A percentile compares a stretch with the other conserved stretches of the same genome.
phyloP scores from a whole-genome alignment of 805 yeast genomes.

The Zygosaccharomyces pseudorouxii region DNA sequence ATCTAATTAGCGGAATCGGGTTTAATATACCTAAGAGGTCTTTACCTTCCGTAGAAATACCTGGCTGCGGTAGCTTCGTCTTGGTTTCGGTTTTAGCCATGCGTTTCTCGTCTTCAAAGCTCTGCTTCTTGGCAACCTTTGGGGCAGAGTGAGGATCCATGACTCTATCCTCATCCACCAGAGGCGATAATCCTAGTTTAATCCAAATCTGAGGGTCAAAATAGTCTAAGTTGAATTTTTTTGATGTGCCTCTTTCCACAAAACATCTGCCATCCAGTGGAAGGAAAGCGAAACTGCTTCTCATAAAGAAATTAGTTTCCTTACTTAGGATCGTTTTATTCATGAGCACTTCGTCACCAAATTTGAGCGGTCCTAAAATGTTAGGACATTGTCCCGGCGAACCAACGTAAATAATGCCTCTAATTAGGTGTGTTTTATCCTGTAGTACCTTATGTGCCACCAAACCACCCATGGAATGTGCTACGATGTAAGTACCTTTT shows the following conservation, averaged over 20 bases:
- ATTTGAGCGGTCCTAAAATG: slow-evolving; percentile 78
- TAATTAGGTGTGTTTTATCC: slow-evolving; percentile 57
- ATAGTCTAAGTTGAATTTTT: slow-evolving; percentile 62
- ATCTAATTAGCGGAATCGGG: slow-evolving; percentile 14
- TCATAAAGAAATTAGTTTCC: slow-evolving; percentile 83
- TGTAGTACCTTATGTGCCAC: slow-evolving; percentile 78
- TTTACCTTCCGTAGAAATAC: slow-evolving; percentile 12
- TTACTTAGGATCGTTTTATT: slow-evolving; percentile 71
- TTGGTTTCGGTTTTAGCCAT: slow-evolving; percentile 11
- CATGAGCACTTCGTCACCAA: slow-evolving; percentile 73
- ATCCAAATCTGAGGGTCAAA: slow-evolving; percentile 81
- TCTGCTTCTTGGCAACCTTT: slow-evolving; percentile 3
- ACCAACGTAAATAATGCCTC: slow-evolving; percentile 79
- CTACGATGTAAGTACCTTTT: slow-evolving; percentile 64
- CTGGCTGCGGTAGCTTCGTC: slow-evolving; percentile 12
- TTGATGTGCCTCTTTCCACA: slow-evolving; percentile 54
- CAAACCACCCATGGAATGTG: slow-evolving; percentile 94
- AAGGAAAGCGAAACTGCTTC: slow-evolving; percentile 73
- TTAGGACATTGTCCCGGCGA: slow-evolving; percentile 80
- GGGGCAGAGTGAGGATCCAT: not conserved
- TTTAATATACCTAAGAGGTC: slow-evolving; percentile 14
- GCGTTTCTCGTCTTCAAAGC: slow-evolving; percentile 3
- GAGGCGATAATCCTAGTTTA: slow-evolving; percentile 67
- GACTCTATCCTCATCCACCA: slow-evolving; percentile 44
- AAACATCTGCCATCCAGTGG: slow-evolving; percentile 76